Percentiles rank a stretch among this genome's conserved stretches.
phyloP scores from a whole-genome alignment of 2,329 filamentous ascomycete genomes.

The Alternaria conjuncta region DNA sequence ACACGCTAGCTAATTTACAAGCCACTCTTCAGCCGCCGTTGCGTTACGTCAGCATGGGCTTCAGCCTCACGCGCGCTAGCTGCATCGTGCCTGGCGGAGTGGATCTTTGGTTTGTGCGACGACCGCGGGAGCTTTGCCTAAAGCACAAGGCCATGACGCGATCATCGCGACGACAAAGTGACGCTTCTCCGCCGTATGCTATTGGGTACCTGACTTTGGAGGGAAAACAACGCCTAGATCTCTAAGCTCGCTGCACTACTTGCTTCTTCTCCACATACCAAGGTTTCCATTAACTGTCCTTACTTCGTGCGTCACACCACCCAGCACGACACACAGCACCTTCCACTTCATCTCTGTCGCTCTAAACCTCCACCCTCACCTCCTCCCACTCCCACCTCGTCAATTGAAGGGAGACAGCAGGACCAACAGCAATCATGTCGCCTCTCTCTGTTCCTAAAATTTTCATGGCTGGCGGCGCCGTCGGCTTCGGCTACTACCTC shows the following conservation, averaged over 20 bases:
- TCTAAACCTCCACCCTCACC: background rate
- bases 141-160: conserved; percentile 38
- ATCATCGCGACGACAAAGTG: conserved; percentile 29
- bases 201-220: conserved; percentile 9
- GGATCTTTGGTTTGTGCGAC: background rate
- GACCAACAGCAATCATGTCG: conserved; percentile 27
- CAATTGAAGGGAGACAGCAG: background rate
- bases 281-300: background rate
- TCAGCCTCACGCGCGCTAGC: conserved; percentile 27
- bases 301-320: background rate
- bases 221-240: conserved; percentile 4
- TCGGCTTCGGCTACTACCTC: conserved; percentile 46
- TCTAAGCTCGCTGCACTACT: background rate
- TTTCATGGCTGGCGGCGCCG: conserved; percentile 45
- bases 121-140: conserved; percentile 26
- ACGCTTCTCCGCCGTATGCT: conserved; percentile 10
- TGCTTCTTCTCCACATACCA: conserved; percentile 9
- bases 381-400: background rate
- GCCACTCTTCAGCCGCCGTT: conserved; percentile 14
- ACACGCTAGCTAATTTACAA: conserved; percentile 14
- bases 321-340: background rate
- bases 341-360: background rate
- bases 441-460: conserved; percentile 46
- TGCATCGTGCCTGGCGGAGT: background rate
- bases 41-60: conserved; percentile 22